Conservation (phyloP, 1,284 basidiomycete species). For the Athelia sp. region DNA sequence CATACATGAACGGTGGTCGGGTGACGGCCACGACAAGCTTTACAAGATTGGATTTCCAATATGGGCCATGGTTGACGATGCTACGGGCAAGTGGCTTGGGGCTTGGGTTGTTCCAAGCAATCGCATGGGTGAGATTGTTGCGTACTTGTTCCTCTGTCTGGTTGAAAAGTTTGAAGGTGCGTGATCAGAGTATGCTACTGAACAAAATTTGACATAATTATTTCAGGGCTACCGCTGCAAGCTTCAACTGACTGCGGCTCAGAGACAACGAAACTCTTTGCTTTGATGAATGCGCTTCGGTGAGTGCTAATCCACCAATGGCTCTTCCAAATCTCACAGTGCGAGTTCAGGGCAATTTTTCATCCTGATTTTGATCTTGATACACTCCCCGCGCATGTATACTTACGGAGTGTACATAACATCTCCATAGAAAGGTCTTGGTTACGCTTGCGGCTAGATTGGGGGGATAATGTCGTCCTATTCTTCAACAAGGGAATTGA, state of each 20-base stretch:
- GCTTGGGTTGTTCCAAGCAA: constrained; percentile 31
- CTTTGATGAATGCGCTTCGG: too few relatives aligned
- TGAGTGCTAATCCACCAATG: too few relatives aligned
- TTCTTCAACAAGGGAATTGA: constrained; percentile 16
- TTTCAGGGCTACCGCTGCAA: constrained; percentile 24
- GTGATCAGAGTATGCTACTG: constrained; percentile 1
- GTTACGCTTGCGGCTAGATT: constrained; percentile 20
- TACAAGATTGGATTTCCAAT: constrained; percentile 29
- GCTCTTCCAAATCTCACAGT: too few relatives aligned
- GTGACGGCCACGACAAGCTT: constrained; percentile 31
- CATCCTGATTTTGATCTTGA: constrained; percentile 2
- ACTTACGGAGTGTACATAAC: constrained; percentile 23
- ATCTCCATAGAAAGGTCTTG: constrained; percentile 23
- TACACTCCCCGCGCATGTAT: constrained; percentile 18
- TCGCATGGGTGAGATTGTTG: constrained; percentile 16
- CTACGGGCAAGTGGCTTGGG: constrained; percentile 23
- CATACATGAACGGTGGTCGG: constrained; percentile 25
- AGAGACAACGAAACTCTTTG: constrained; percentile 23
- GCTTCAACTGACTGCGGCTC: constrained; percentile 26
- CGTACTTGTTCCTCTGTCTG: constrained; percentile 24
- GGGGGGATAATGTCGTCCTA: constrained; percentile 18
- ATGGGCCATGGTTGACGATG: constrained; percentile 27
- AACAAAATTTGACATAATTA: constrained; percentile 1
- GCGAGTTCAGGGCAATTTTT: neutral
- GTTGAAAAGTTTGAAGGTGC: constrained; percentile 21